Base-by-base conservation (phyloP, 352 stramenopile genomes). In the Phytopythium litorale region DNA sequence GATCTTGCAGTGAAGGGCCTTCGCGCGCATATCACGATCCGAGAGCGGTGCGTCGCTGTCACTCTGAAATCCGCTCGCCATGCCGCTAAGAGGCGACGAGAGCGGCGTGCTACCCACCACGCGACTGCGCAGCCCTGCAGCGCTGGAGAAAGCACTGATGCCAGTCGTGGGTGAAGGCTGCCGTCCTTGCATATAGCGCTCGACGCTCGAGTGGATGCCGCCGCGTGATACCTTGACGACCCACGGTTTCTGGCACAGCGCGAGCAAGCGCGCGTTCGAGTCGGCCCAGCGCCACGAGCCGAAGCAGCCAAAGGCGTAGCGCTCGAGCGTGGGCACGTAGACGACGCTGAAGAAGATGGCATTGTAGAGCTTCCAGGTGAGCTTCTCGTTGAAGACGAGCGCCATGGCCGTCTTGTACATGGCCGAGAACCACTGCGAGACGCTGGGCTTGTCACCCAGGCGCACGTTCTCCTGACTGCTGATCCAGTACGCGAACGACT, bases 211-310 rank as follows among this genome's bases (percentile, higher is more conserved):
- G 45, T 67, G 65, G 12, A 58, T 60, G 4, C 83, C 83, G 28
- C 80, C 81, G 56, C 74, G 75, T 1, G 83, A 78, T 23, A 89
- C 43, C 25, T 72, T 77, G 11, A 60, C 40, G 23, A 92, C 60
- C 77, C 77, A 89, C 15, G 75, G 64, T 1, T 76, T 66, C 42
- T 70, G 72, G 60, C 79, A 90, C 18, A 92, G 55, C 38, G 64
- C 63, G 7, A 72, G 72, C 37, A 92, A 53, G 21, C 61, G 64
- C 18, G 75, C 66, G 35, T 72, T 71, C 42, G 76, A 67, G 65
- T 92, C 85, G 18, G 75, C 84, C 85, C 85, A 94, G 60, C 78
- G 77, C 85, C 85, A 94, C 9, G 72, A 67, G 23, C 83, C 83
- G 43, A 89, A 81, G 56, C 76, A 65, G 15, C 85, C 85, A 38